Evolutionary conservation across 805 yeast species (phyloP).

Genomic region (Saccharomycopsis lassenensis): DNA sequence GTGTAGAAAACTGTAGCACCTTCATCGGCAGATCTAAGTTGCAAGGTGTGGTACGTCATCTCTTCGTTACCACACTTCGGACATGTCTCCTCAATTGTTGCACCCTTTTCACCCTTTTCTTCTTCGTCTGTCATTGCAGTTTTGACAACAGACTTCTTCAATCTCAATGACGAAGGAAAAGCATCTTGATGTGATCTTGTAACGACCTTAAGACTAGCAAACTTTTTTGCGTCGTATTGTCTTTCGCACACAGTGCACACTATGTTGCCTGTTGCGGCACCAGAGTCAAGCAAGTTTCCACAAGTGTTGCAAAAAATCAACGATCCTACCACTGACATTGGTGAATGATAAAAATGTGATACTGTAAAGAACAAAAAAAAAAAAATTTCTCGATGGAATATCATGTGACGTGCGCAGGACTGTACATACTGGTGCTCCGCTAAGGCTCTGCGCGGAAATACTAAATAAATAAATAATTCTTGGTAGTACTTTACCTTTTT

Average conservation of each 20-base stretch:
- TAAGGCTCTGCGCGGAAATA: too few species aligned
- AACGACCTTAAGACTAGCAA: slow-evolving; percentile 71
- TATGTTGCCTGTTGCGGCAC: slow-evolving; percentile 39
- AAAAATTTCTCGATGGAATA: too few species aligned
- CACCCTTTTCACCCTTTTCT: slow-evolving; percentile 67
- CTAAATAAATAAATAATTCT: too few species aligned
- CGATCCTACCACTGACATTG: slow-evolving; percentile 96
- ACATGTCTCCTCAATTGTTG: slow-evolving; percentile 93
- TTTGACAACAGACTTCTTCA: slow-evolving; percentile 84
- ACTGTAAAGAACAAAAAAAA: too few species aligned
- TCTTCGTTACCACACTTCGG: slow-evolving; percentile 98
- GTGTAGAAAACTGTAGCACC: slow-evolving; percentile 99
- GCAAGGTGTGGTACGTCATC: slow-evolving; percentile 95
- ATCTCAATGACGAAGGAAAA: slow-evolving; percentile 74
- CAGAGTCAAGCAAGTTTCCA: slow-evolving; percentile 78
- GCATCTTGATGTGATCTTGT: slow-evolving; percentile 88
- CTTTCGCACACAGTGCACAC: slow-evolving; percentile 32
- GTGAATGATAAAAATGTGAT: too few species aligned
- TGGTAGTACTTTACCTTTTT: too few species aligned
- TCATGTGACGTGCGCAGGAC: too few species aligned
- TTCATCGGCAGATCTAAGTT: slow-evolving; percentile 96
- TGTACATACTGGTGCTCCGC: too few species aligned
- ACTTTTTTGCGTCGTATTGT: slow-evolving; percentile 31
- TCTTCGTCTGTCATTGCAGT: slow-evolving; percentile 69
- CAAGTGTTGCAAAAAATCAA: slow-evolving; percentile 88